Conservation (phyloP, 108 stramenopile species). For the Fistulifera pelliculosa region DNA sequence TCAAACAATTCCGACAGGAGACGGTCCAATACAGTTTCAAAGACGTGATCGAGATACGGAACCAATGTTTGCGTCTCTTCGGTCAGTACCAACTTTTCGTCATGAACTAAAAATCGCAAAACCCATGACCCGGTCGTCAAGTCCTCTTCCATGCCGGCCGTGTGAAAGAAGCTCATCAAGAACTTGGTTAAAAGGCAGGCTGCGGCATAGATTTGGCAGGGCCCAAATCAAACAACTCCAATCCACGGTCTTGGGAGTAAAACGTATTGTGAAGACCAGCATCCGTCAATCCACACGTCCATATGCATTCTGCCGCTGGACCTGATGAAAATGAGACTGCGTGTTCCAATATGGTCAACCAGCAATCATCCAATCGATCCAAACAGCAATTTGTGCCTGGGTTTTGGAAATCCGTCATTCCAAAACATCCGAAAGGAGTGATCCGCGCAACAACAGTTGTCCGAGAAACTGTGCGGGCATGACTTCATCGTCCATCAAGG, state of each 20-base stretch:
- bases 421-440: constrained; percentile 22
- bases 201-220: constrained; percentile 45
- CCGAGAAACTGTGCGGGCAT: constrained; percentile 34
- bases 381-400: constrained; percentile 4
- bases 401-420: constrained; percentile 8
- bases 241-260: constrained; percentile 28
- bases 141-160: constrained; percentile 71
- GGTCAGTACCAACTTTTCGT: constrained; percentile 42
- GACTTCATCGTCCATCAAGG: constrained; percentile 35
- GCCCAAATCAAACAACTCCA: constrained; percentile 75
- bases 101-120: constrained; percentile 34
- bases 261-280: constrained; percentile 78
- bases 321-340: constrained; percentile 1
- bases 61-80: constrained; percentile 43
- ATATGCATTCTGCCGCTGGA: constrained; percentile 37
- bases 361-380: constrained; percentile 8
- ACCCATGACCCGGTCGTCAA: constrained; percentile 49
- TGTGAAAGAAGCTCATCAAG: constrained; percentile 66
- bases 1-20: constrained; percentile 54
- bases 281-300: constrained; percentile 74
- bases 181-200: constrained; percentile 77
- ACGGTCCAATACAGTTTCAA: constrained; percentile 45
- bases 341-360: constrained; percentile 5
- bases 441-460: constrained; percentile 10
- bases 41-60: constrained; percentile 42